Evolutionary conservation across 75 land plant species (phyloP), one percentile per base, ranked within the genome.

Genomic region (Picea sitchensis): DNA sequence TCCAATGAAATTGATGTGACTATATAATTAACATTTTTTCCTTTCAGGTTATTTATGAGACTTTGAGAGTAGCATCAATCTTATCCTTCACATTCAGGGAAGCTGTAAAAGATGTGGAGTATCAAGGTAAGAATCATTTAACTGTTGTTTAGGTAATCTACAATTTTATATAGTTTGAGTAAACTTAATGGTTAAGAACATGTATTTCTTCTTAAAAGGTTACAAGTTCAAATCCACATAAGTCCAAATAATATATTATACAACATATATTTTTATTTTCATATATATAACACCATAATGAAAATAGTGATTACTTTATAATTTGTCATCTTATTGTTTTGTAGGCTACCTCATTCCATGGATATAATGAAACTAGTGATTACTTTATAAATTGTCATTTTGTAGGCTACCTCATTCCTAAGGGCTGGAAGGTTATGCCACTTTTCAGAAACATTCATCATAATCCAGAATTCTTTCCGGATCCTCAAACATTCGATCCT

Each of bases 341-440:
- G 20, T 69, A 95, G 98, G 95, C 0, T 95, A 88, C 79, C 68
- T 95, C 12, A 95, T 26, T 26, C 26, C 26, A 26, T 26, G 26
- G 26, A 26, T 26, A 26, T 26, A 26, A 26, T 26, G 26, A 26
- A 26, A 26, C 0, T 26, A 26, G 26, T 26, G 26, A 26, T 26
- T 26, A 26, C 26, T 26, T 26, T 26, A 26, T 26, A 26, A 26
- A 26, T 26, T 26, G 26, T 7, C 7, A 47, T 47, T 47, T 7
- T 61, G 20, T 69, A 95, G 98, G 95, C 0, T 95, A 88, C 79
- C 68, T 95, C 12, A 95, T 95, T 75, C 96, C 98, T 15, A 95
- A 95, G 79, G 96, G 98, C 0, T 95, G 96, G 94, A 93, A 91
- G 69, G 94, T 91, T 62, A 61, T 95, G 96, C 96, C 96, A 47